phyloP scores from a whole-genome alignment of 495 filamentous ascomycete species.

The Tuber melanosporum region DNA sequence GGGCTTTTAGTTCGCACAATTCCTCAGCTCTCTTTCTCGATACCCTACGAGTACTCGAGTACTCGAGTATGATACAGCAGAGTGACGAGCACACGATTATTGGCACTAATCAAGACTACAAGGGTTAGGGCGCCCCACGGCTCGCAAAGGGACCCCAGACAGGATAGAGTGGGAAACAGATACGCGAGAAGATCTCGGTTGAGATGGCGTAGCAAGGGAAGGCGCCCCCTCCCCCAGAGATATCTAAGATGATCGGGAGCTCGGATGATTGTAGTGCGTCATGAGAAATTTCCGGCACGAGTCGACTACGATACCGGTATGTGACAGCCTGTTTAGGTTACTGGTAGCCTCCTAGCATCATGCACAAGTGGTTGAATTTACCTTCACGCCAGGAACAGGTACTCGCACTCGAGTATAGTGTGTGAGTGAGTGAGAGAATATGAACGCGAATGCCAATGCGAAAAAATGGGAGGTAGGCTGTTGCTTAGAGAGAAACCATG shows the following conservation, averaged over 20 bases:
- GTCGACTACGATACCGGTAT: background rate
- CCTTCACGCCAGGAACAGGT: background rate
- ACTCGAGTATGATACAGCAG: no score
- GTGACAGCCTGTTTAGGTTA: background rate
- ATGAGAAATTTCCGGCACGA: background rate
- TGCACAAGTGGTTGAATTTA: background rate
- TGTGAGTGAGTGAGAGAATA: background rate
- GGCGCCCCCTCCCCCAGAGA: background rate
- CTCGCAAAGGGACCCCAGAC: background rate
- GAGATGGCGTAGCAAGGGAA: background rate
- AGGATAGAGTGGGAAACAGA: conserved; percentile 12
- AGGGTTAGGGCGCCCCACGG: background rate
- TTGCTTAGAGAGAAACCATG: background rate
- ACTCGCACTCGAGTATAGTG: no score
- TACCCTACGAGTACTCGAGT: no score
- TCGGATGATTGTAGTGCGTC: background rate
- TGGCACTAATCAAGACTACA: background rate
- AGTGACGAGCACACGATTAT: background rate
- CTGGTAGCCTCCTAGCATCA: background rate
- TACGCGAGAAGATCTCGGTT: conserved; percentile 35
- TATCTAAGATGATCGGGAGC: background rate
- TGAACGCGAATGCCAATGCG: background rate
- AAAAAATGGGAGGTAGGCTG: background rate
- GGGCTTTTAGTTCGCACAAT: background rate
- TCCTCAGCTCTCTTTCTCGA: background rate